Conservation (phyloP, 163 green algal species). For the Prototheca wickerhamii region DNA sequence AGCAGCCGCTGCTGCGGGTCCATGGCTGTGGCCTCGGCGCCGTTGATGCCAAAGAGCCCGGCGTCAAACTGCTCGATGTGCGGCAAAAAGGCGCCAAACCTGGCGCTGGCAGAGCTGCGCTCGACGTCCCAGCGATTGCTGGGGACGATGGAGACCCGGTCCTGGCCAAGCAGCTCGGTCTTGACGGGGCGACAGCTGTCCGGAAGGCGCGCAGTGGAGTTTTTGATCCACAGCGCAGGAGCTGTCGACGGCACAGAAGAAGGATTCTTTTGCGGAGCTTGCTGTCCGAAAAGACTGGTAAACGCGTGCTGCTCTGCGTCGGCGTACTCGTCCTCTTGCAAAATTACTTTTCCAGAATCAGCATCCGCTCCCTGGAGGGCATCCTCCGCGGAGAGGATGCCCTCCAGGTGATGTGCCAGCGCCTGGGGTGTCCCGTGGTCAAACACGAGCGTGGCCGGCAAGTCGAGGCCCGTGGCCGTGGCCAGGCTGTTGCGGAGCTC, state of each 20-base stretch:
- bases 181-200: no score
- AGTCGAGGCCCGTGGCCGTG: conserved; percentile 29
- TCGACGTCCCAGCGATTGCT: background rate
- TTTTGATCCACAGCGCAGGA: no score
- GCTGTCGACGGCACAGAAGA: no score
- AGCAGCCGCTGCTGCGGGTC: conserved; percentile 78
- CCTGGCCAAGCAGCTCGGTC: no score
- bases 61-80: conserved; percentile 52
- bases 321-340: background rate
- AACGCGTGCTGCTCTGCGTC: background rate
- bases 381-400: background rate
- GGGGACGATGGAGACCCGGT: no score
- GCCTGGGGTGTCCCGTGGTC: conserved; percentile 58
- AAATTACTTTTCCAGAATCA: background rate
- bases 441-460: conserved; percentile 62
- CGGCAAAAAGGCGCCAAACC: conserved; percentile 34
- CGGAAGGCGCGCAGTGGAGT: no score
- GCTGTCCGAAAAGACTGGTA: no score
- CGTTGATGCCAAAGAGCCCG: conserved; percentile 47
- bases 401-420: conserved; percentile 18
- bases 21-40: conserved; percentile 42
- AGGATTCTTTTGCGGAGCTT: no score
- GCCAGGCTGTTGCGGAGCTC: conserved; percentile 69
- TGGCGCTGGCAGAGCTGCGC: no score
- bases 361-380: background rate